These are phyloP conservation scores for Scutellaria galericulata DNA, from an alignment of 257 asterid species.

Conservation along the genomic window DNA sequence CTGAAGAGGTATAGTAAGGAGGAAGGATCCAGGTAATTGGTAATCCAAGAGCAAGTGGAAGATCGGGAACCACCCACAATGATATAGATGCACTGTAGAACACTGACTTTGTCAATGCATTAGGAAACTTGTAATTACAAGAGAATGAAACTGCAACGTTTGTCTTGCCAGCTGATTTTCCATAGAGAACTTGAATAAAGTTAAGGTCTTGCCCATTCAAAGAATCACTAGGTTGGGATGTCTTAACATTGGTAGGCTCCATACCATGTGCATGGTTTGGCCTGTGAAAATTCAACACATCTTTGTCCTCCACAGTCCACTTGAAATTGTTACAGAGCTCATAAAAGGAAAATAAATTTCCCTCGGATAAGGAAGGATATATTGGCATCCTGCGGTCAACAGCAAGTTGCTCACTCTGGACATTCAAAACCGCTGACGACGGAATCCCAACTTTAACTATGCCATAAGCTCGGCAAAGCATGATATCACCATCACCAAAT, in stretches of 20 bases:
- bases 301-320: conserved; percentile 72
- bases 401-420: conserved; percentile 78
- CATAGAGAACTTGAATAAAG: conserved; percentile 67
- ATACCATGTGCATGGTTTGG: conserved; percentile 32
- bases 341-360: conserved; percentile 80
- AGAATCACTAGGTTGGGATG: conserved; percentile 42
- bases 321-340: conserved; percentile 70
- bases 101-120: conserved; percentile 51
- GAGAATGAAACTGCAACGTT: conserved; percentile 69
- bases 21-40: conserved; percentile 89
- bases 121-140: conserved; percentile 59
- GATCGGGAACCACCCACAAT: conserved; percentile 71
- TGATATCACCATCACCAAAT: conserved; percentile 57
- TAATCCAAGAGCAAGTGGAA: conserved; percentile 84
- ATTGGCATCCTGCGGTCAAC: conserved; percentile 66
- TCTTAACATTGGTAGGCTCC: conserved; percentile 36
- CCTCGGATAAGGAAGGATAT: conserved; percentile 75
- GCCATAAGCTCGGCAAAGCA: conserved; percentile 74
- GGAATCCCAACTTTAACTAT: conserved; percentile 81
- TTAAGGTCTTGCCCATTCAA: conserved; percentile 50
- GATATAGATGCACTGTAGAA: conserved; percentile 65
- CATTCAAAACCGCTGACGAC: conserved; percentile 65
- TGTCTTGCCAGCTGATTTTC: conserved; percentile 79
- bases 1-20: conserved; percentile 72
- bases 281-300: conserved; percentile 57